Conservation (phyloP, 1,284 basidiomycete genomes). For the Sporisorium scitamineum region DNA sequence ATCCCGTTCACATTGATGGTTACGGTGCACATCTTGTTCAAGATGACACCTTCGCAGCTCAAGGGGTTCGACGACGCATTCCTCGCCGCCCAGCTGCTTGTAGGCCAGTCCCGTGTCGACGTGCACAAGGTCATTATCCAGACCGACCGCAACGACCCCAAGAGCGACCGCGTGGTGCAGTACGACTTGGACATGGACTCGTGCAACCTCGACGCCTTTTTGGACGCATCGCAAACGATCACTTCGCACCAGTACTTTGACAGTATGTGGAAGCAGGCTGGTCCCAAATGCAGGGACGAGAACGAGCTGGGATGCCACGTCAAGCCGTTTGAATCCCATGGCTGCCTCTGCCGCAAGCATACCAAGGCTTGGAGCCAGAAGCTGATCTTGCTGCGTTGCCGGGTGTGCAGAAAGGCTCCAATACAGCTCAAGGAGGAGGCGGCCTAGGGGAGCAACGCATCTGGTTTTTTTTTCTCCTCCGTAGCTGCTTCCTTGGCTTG, state of each 20-base stretch:
- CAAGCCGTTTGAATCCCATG: conserved; percentile 8
- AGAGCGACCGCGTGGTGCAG: conserved; percentile 1
- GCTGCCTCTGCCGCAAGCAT: conserved; percentile 7
- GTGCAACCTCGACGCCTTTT: background rate
- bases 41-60: background rate
- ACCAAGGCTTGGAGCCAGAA: conserved; percentile 5
- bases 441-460: background rate
- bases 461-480: no score
- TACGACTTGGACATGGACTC: background rate
- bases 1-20: conserved; percentile 4
- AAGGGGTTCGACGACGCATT: background rate
- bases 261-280: conserved; percentile 7
- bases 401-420: background rate
- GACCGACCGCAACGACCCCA: background rate
- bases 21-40: conserved; percentile 5
- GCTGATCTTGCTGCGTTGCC: conserved; percentile 10
- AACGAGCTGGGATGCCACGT: background rate
- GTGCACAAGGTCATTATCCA: background rate
- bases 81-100: background rate
- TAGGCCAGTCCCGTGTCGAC: background rate
- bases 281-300: background rate
- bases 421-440: background rate
- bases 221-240: background rate
- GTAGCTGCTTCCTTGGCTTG: background rate
- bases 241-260: conserved; percentile 5